A percentile compares a stretch with the other conserved stretches of the same genome.
phyloP scores from a whole-genome alignment of 805 yeast species.

The Yarrowia divulgata region DNA sequence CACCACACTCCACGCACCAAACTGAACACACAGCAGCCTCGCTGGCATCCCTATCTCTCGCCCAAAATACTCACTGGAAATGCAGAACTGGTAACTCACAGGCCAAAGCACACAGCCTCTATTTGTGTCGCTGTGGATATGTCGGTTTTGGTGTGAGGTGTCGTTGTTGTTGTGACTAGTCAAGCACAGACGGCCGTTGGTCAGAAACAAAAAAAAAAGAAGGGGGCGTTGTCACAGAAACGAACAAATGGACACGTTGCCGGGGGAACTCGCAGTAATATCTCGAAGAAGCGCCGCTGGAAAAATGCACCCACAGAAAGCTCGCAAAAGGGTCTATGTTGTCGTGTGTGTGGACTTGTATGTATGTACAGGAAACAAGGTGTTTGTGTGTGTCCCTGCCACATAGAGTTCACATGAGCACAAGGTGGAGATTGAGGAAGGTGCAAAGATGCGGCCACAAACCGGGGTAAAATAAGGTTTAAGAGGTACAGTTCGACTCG shows the following conservation, averaged over 20 bases:
- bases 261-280: slow-evolving; percentile 14
- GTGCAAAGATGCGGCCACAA: not conserved
- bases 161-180: slow-evolving; percentile 1
- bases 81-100: not conserved
- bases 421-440: slow-evolving; percentile 1
- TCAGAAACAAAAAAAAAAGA: not conserved
- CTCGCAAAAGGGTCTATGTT: slow-evolving; percentile 9
- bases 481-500: not conserved
- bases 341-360: slow-evolving; percentile 20
- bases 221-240: not conserved
- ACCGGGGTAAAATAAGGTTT: not conserved
- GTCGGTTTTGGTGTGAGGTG: not conserved
- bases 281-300: slow-evolving; percentile 5
- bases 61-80: not conserved
- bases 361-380: slow-evolving; percentile 31
- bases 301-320: slow-evolving; percentile 1
- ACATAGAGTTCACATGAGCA: slow-evolving; percentile 5
- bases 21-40: too few relatives aligned
- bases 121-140: not conserved
- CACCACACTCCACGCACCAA: too few relatives aligned
- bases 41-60: not conserved
- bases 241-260: not conserved
- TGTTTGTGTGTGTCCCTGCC: slow-evolving; percentile 31
- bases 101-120: not conserved
- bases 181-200: not conserved